Evolutionary conservation across 768 basidiomycete genomes (phyloP).

Genomic region (Antrodiella citrinella): DNA sequence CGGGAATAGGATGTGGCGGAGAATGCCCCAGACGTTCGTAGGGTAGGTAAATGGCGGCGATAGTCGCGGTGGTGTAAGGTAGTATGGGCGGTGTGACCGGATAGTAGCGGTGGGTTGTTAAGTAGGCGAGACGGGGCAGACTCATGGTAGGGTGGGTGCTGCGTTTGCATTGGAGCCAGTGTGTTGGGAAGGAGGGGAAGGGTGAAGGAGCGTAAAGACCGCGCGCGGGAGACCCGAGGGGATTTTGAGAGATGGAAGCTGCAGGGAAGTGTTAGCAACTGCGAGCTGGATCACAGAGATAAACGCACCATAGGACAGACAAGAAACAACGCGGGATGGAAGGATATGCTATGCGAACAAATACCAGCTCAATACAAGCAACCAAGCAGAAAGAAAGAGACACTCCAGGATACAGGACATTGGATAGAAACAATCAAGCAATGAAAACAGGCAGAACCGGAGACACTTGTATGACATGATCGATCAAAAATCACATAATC

Average conservation of each 20-base stretch:
- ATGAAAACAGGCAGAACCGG: not conserved
- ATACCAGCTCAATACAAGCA: not conserved
- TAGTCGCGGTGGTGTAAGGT: not conserved
- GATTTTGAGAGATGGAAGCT: not conserved
- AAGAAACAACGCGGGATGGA: not conserved
- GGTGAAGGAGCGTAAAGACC: not conserved
- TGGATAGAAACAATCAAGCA: not conserved
- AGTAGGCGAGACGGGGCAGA: not conserved
- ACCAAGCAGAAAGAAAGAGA: slow-evolving; percentile 3
- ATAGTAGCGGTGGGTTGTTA: not conserved
- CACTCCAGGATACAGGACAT: slow-evolving; percentile 3
- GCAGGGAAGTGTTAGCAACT: not conserved
- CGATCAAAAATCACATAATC: slow-evolving; percentile 9
- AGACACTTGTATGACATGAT: not conserved
- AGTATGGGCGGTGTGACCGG: too few species aligned
- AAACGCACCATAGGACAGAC: not conserved
- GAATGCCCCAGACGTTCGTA: not conserved
- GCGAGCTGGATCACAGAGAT: not conserved
- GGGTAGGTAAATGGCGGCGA: not conserved
- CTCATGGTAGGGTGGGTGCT: not conserved
- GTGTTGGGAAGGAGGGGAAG: not conserved
- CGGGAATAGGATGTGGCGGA: not conserved
- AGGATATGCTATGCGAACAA: not conserved
- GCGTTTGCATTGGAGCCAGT: not conserved
- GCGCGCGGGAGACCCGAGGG: not conserved